Evolutionary conservation across 2,329 filamentous ascomycete genomes (phyloP).

Genomic region (Zarea fungicola): DNA sequence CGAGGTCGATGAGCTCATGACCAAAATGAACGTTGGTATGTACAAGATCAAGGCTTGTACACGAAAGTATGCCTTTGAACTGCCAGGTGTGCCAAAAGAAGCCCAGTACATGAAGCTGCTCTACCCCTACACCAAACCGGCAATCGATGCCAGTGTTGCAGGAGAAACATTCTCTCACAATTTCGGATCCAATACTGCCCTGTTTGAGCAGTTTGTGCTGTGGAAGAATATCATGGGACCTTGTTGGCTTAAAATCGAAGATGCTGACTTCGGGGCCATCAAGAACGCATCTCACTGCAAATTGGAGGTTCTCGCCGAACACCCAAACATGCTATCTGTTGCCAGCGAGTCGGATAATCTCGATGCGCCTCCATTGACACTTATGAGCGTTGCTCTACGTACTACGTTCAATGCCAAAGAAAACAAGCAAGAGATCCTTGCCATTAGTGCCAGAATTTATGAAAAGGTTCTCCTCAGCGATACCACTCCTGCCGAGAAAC

Average conservation of each 20-base stretch:
- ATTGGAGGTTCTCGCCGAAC: conserved; percentile 76
- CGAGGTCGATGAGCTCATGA: conserved; percentile 86
- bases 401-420: conserved; percentile 85
- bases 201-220: conserved; percentile 97
- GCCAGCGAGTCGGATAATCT: conserved; percentile 73
- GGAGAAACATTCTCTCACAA: conserved; percentile 92
- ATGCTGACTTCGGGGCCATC: conserved; percentile 74
- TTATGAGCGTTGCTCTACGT: conserved; percentile 92
- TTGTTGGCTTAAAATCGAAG: conserved; percentile 90
- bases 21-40: conserved; percentile 75
- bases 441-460: conserved; percentile 88
- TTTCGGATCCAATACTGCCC: conserved; percentile 85
- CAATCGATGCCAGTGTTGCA: conserved; percentile 61
- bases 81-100: conserved; percentile 81
- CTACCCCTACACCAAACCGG: conserved; percentile 76
- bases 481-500: conserved; percentile 79
- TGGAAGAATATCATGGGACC: conserved; percentile 99
- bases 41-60: conserved; percentile 90
- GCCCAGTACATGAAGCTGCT: conserved; percentile 91
- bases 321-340: conserved; percentile 69
- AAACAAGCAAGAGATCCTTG: conserved; percentile 93
- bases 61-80: conserved; percentile 92
- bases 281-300: conserved; percentile 95
- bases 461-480: conserved; percentile 84
- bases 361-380: conserved; percentile 78